phyloP scores from a whole-genome alignment of 192 early-diverging fungal genomes.

The Chytriomyces sp. region DNA sequence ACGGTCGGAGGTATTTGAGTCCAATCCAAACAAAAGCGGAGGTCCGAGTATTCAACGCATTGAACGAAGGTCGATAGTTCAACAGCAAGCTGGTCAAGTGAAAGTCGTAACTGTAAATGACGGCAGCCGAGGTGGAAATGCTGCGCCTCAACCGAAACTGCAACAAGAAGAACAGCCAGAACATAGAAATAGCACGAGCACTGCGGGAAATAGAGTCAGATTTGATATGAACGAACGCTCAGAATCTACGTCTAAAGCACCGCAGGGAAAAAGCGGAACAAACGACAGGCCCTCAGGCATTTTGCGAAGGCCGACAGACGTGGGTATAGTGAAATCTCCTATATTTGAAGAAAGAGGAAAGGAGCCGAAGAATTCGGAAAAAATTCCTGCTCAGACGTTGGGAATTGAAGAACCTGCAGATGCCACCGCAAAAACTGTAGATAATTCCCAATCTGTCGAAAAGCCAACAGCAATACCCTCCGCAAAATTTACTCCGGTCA shows the following conservation, averaged over 20 bases:
- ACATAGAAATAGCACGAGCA: not conserved
- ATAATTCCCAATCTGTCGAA: too few relatives aligned
- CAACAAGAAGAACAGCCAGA: not conserved
- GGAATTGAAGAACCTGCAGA: too few relatives aligned
- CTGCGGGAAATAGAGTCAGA: not conserved
- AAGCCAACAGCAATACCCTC: too few relatives aligned
- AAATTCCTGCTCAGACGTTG: too few relatives aligned
- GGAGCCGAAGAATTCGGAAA: too few relatives aligned
- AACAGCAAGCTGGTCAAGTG: not conserved
- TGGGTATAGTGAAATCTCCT: too few relatives aligned
- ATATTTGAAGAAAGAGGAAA: too few relatives aligned
- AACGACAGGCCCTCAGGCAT: conserved; percentile 4
- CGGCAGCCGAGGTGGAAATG: not conserved
- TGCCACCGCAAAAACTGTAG: too few relatives aligned
- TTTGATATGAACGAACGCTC: not conserved
- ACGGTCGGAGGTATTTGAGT: too few relatives aligned
- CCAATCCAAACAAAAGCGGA: not conserved
- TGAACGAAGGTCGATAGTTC: not conserved
- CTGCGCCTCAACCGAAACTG: not conserved
- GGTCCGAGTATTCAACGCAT: not conserved
- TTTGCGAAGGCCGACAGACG: conserved; percentile 2
- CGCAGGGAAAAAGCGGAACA: not conserved
- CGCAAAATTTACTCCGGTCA: too few relatives aligned
- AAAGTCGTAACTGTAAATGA: conserved; percentile 13
- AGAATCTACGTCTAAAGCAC: not conserved